Conservation (phyloP, 2,329 filamentous ascomycete genomes). For the Biscogniauxia mediterranea region DNA sequence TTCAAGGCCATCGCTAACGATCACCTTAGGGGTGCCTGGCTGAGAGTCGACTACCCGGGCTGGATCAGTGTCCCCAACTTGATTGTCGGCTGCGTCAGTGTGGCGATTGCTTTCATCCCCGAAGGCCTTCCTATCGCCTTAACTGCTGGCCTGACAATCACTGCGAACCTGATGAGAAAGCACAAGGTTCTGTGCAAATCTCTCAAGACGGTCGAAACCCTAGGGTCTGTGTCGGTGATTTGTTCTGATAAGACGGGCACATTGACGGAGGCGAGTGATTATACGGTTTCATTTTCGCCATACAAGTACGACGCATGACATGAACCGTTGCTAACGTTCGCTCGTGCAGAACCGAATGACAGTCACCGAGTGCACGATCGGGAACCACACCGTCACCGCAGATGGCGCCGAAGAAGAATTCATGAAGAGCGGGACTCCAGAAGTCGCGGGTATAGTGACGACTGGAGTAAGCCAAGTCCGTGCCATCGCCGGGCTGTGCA, state of each 20-base stretch:
- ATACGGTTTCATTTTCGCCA: too few species aligned
- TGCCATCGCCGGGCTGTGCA: conserved; percentile 65
- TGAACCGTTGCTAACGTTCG: neutral
- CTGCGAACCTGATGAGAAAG: conserved; percentile 72
- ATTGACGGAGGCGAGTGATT: conserved; percentile 49
- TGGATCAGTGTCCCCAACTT: conserved; percentile 72
- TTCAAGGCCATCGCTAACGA: conserved; percentile 39
- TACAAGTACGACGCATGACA: too few species aligned
- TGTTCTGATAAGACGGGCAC: conserved; percentile 79
- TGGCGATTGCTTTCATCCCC: conserved; percentile 74
- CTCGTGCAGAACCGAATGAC: conserved; percentile 63
- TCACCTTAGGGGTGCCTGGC: conserved; percentile 59
- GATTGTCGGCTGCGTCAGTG: conserved; percentile 70
- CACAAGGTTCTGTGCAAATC: conserved; percentile 79
- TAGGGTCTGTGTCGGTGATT: conserved; percentile 70
- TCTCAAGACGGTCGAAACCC: conserved; percentile 73
- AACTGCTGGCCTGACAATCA: conserved; percentile 70
- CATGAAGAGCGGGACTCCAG: conserved; percentile 29
- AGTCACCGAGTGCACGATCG: conserved; percentile 67
- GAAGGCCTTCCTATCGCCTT: conserved; percentile 71
- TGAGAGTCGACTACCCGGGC: conserved; percentile 62
- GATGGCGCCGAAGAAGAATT: conserved; percentile 48
- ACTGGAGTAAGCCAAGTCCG: conserved; percentile 58
- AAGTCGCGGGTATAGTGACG: conserved; percentile 28
- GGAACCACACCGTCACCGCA: conserved; percentile 45